These are phyloP conservation scores for Kluyveromyces lactis DNA, from an alignment of 805 yeast genomes.

Conservation along the genomic window DNA sequence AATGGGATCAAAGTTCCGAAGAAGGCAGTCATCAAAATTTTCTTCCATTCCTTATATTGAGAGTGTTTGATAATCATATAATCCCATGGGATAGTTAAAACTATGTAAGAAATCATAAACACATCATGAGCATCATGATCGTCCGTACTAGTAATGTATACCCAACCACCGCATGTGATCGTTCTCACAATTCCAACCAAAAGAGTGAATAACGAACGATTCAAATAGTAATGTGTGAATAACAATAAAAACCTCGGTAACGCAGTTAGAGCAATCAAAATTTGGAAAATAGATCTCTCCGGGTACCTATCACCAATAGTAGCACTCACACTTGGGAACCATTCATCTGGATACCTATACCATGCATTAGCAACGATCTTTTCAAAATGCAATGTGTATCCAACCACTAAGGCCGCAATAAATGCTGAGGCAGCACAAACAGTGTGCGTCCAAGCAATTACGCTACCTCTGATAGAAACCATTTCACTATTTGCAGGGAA, in stretches of 20 bases:
- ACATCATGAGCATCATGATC: constrained; percentile 95
- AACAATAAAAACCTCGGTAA: constrained; percentile 80
- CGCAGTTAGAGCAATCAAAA: constrained; percentile 84
- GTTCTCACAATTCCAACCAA: constrained; percentile 78
- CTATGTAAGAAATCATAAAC: constrained; percentile 86
- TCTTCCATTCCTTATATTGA: constrained; percentile 30
- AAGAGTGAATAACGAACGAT: constrained; percentile 13
- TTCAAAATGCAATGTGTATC: constrained; percentile 69
- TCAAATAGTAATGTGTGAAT: constrained; percentile 36
- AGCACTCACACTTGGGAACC: constrained; percentile 98
- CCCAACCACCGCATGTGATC: constrained; percentile 97
- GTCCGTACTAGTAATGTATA: constrained; percentile 92
- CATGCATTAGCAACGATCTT: constrained; percentile 84
- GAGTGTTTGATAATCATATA: constrained; percentile 48
- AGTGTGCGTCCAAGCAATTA: constrained; percentile 66
- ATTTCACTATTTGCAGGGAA: constrained; percentile 8
- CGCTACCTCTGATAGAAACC: constrained; percentile 49
- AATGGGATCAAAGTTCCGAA: constrained; percentile 73
- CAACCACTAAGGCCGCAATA: constrained; percentile 63
- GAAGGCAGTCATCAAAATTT: constrained; percentile 49
- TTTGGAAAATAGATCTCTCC: constrained; percentile 86
- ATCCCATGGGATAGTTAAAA: constrained; percentile 90
- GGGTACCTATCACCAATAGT: constrained; percentile 97
- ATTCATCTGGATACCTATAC: constrained; percentile 91
- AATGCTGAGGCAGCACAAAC: constrained; percentile 69